phyloP scores from a whole-genome alignment of 805 yeast genomes.

The Zygosaccharomyces rouxii region DNA sequence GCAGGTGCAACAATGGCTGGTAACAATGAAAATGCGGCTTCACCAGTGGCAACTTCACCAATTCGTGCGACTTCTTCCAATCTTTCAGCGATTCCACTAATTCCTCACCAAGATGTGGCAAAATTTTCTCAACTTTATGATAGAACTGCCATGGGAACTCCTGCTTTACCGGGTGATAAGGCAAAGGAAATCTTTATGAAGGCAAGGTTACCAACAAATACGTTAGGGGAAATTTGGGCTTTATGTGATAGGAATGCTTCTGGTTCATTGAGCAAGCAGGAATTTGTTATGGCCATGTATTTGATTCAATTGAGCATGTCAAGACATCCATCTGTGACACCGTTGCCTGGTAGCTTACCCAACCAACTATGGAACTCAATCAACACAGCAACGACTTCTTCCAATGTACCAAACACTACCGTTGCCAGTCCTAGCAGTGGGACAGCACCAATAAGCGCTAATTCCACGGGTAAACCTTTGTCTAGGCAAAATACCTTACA shows the following conservation, averaged over 20 bases:
- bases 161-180: slow-evolving; percentile 62
- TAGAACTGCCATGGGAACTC: slow-evolving; percentile 48
- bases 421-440: neutral
- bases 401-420: slow-evolving; percentile 8
- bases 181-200: slow-evolving; percentile 86
- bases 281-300: slow-evolving; percentile 92
- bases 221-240: slow-evolving; percentile 84
- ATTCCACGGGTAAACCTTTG: slow-evolving; percentile 27
- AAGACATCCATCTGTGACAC: slow-evolving; percentile 57
- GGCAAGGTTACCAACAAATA: slow-evolving; percentile 75
- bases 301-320: slow-evolving; percentile 67
- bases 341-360: slow-evolving; percentile 51
- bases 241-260: slow-evolving; percentile 71
- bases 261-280: slow-evolving; percentile 68
- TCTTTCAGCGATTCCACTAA: slow-evolving; percentile 45
- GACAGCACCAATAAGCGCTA: slow-evolving; percentile 26
- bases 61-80: slow-evolving; percentile 9
- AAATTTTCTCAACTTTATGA: slow-evolving; percentile 70
- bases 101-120: slow-evolving; percentile 53
- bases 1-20: neutral
- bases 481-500: slow-evolving; percentile 37
- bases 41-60: slow-evolving; percentile 1
- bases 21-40: slow-evolving; percentile 7
- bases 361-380: slow-evolving; percentile 38
- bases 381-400: slow-evolving; percentile 16